Evolutionary conservation across 148 eudicot genomes (phyloP).

Genomic region (Heliamphora exappendiculata): DNA sequence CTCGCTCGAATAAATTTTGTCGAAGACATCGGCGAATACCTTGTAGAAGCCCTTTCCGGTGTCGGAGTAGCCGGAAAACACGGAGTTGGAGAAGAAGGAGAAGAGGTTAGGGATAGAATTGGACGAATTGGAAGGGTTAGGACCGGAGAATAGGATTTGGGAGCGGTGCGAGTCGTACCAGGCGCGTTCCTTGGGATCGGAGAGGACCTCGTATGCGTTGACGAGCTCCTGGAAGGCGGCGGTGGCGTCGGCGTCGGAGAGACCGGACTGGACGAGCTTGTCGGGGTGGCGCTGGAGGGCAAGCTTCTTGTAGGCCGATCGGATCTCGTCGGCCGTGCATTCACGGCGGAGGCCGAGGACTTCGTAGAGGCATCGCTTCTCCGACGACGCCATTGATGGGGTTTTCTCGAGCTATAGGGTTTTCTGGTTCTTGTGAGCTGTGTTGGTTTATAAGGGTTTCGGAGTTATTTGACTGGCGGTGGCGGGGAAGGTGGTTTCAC

Average conservation of each 20-base stretch:
- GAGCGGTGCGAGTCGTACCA: slow-evolving; percentile 98
- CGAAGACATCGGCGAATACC: slow-evolving; percentile 73
- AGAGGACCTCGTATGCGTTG: slow-evolving; percentile 85
- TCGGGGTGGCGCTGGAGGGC: slow-evolving; percentile 98
- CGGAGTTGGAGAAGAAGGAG: slow-evolving; percentile 60
- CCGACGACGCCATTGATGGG: slow-evolving; percentile 31
- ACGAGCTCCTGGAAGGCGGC: slow-evolving; percentile 86
- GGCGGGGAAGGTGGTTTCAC: no score
- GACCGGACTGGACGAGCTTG: slow-evolving; percentile 74
- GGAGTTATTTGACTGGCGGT: no score
- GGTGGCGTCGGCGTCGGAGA: slow-evolving; percentile 63
- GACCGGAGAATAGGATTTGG: slow-evolving; percentile 58
- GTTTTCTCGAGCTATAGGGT: no score
- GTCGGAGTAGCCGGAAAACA: slow-evolving; percentile 55
- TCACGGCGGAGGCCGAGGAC: slow-evolving; percentile 55
- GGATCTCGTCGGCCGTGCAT: slow-evolving; percentile 74
- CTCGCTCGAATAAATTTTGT: slow-evolving; percentile 55
- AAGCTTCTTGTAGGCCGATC: slow-evolving; percentile 71
- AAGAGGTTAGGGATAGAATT: slow-evolving; percentile 54
- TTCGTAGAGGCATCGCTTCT: slow-evolving; percentile 80
- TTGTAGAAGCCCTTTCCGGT: slow-evolving; percentile 61
- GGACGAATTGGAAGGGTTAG: slow-evolving; percentile 11
- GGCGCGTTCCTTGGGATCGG: slow-evolving; percentile 78
- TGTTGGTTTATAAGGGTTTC: no score
- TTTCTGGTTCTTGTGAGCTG: no score